Percentiles rank a stretch among this genome's conserved stretches.
Evolutionary conservation across 176 grass and related monocot genomes (phyloP).

Genomic region (Oryza punctata): DNA sequence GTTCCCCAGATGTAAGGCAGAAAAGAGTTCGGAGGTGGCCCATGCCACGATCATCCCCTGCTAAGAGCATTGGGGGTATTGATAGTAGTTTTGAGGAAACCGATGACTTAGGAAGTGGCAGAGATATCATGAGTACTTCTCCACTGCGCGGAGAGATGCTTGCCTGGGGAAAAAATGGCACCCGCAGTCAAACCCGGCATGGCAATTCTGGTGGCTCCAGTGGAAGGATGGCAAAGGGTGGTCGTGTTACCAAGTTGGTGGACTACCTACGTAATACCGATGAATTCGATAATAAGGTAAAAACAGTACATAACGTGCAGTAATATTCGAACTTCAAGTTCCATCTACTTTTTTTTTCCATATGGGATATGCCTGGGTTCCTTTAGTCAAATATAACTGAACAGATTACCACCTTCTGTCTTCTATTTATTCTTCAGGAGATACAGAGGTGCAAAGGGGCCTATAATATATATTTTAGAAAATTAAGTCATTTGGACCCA

Average conservation of each 20-base stretch:
- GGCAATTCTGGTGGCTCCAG: conserved; percentile 62
- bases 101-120: conserved; percentile 54
- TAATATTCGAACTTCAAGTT: conserved; percentile 6
- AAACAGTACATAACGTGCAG: background rate
- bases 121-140: conserved; percentile 60
- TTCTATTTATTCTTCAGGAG: conserved; percentile 1
- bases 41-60: conserved; percentile 55
- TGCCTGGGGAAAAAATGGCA: conserved; percentile 88
- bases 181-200: conserved; percentile 69
- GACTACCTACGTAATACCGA: conserved; percentile 64
- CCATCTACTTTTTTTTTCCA: background rate
- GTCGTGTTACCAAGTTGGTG: conserved; percentile 66
- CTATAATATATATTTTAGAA: too few relatives aligned
- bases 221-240: conserved; percentile 58
- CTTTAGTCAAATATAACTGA: background rate
- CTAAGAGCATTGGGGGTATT: conserved; percentile 35
- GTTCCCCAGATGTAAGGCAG: conserved; percentile 61
- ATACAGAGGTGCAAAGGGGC: background rate
- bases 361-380: background rate
- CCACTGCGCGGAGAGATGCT: conserved; percentile 80
- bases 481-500: too few relatives aligned
- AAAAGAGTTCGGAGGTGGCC: conserved; percentile 75
- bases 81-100: conserved; percentile 60
- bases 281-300: conserved; percentile 70
- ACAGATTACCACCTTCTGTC: background rate